phyloP scores from a whole-genome alignment of 768 basidiomycete species.

The Scleroderma bovista region DNA sequence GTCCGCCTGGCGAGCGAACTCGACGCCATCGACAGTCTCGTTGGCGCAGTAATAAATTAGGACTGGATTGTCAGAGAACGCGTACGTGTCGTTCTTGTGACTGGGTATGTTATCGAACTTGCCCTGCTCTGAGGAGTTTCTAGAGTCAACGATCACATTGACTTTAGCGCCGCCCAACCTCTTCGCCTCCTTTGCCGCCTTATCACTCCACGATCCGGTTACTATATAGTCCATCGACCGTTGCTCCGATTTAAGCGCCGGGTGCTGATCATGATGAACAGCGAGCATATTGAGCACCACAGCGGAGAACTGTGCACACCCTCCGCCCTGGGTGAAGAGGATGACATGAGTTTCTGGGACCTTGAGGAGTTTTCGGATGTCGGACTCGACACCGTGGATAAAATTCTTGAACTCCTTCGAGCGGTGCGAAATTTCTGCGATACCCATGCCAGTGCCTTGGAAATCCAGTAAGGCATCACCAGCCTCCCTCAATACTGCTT shows the following conservation, averaged over 20 bases:
- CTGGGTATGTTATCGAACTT: slow-evolving; percentile 80
- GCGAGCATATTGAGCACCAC: slow-evolving; percentile 90
- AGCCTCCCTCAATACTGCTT: slow-evolving; percentile 80
- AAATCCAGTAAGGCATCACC: slow-evolving; percentile 86
- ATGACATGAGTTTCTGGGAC: slow-evolving; percentile 83
- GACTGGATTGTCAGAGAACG: slow-evolving; percentile 73
- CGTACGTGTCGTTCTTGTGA: slow-evolving; percentile 51
- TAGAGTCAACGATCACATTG: slow-evolving; percentile 68
- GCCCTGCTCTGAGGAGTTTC: slow-evolving; percentile 49
- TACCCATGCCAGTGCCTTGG: slow-evolving; percentile 84
- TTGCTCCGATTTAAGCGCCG: slow-evolving; percentile 48
- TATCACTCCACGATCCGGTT: slow-evolving; percentile 90
- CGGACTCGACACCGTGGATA: slow-evolving; percentile 53
- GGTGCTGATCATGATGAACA: slow-evolving; percentile 71
- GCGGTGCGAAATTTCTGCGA: slow-evolving; percentile 95
- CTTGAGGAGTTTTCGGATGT: slow-evolving; percentile 69
- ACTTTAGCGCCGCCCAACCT: slow-evolving; percentile 57
- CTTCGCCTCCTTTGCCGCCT: slow-evolving; percentile 77
- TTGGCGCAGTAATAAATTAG: slow-evolving; percentile 99
- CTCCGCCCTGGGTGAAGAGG: slow-evolving; percentile 94
- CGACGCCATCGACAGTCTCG: slow-evolving; percentile 94
- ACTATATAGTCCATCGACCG: slow-evolving; percentile 81
- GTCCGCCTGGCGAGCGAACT: slow-evolving; percentile 61
- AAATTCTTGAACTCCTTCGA: slow-evolving; percentile 81
- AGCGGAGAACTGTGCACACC: slow-evolving; percentile 86